phyloP scores from a whole-genome alignment of 2,329 filamentous ascomycete genomes.

The Cladosporium sp. region DNA sequence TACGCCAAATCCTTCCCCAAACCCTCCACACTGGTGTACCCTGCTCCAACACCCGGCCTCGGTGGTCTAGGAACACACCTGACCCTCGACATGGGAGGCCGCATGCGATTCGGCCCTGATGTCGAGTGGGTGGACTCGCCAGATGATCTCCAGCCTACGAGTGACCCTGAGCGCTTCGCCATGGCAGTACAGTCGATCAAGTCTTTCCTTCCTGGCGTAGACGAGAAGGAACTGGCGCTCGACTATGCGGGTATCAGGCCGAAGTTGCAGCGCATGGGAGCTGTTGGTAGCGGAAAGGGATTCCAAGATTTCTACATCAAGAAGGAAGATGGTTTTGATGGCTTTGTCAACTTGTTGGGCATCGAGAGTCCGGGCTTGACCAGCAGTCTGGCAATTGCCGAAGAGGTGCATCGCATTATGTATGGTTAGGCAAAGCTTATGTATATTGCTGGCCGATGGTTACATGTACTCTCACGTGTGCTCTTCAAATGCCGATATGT shows the following conservation, averaged over 20 bases:
- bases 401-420: constrained; percentile 65
- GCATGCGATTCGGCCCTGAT: constrained; percentile 89
- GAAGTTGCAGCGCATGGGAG: constrained; percentile 69
- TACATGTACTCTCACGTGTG: neutral
- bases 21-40: constrained; percentile 78
- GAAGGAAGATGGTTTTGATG: constrained; percentile 73
- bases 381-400: constrained; percentile 79
- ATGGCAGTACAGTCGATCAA: constrained; percentile 73
- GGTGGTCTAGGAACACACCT: constrained; percentile 90
- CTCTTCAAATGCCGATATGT: neutral
- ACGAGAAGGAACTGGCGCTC: constrained; percentile 64
- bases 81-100: constrained; percentile 82
- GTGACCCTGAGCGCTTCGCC: constrained; percentile 62
- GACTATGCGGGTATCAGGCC: constrained; percentile 93
- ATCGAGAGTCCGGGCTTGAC: constrained; percentile 95
- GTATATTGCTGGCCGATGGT: neutral
- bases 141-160: constrained; percentile 60
- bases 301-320: constrained; percentile 84
- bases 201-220: constrained; percentile 74
- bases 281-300: constrained; percentile 60
- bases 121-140: constrained; percentile 85
- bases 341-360: constrained; percentile 86
- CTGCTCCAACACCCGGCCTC: constrained; percentile 76
- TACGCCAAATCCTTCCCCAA: constrained; percentile 67
- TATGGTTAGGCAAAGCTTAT: constrained; percentile 38